Percentiles rank a stretch among this genome's conserved stretches.
These are phyloP conservation scores for Coniochaeta sp. DNA, from an alignment of 2,329 filamentous ascomycete genomes.

Conservation along the genomic window DNA sequence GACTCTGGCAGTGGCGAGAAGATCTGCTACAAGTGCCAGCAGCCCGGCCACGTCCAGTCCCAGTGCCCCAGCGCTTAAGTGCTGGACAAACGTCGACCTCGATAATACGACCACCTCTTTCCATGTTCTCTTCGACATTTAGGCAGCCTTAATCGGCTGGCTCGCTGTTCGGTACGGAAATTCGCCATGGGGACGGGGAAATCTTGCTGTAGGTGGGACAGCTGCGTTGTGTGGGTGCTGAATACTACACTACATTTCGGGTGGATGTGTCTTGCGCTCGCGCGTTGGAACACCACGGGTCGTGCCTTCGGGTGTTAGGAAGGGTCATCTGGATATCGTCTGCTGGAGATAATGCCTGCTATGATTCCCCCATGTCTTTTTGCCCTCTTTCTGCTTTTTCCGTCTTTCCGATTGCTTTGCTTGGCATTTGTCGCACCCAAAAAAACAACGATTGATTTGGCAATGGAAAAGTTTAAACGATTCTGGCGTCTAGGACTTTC, in stretches of 20 bases:
- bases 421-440: background rate
- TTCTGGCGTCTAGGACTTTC: background rate
- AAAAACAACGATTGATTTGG: background rate
- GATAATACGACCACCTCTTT: background rate
- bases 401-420: background rate
- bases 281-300: background rate
- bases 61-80: conserved; percentile 56
- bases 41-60: conserved; percentile 82
- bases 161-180: background rate
- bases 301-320: background rate
- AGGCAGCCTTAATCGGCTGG: background rate
- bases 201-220: background rate
- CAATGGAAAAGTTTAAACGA: conserved; percentile 1
- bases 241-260: background rate
- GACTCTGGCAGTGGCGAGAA: conserved; percentile 82
- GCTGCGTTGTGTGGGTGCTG: background rate
- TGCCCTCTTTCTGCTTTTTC: conserved; percentile 1
- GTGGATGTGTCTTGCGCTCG: background rate
- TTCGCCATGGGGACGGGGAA: background rate
- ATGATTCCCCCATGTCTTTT: conserved; percentile 4
- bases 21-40: conserved; percentile 95
- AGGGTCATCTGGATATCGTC: conserved; percentile 3
- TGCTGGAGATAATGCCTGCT: conserved; percentile 3
- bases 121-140: background rate
- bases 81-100: background rate